Base-by-base conservation (phyloP, 192 early-diverging fungal species). In the Coemansia sp. region DNA sequence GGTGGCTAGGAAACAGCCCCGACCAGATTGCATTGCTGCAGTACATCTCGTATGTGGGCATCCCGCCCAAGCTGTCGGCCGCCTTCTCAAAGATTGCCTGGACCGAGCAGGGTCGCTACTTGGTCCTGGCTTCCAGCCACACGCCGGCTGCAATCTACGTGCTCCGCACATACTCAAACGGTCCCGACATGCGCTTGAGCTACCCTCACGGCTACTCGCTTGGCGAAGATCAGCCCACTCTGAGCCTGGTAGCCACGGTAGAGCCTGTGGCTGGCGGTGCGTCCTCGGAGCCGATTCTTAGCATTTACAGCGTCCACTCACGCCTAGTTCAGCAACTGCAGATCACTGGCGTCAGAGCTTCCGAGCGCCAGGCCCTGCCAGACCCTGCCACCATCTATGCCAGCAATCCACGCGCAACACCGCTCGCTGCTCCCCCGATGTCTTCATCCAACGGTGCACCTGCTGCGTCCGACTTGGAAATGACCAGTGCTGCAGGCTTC, bases 281-380 rank as follows among this genome's bases (percentile, higher is more conserved):
- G 1, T 0, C 33, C 3, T n/a, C 47, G 17, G 42, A 49, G 0
- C 14, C 53, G 1, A 43, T 26, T 15, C 52, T 72, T 37, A 72
- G 69, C 41, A 41, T 72, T 19, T 72, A 72, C 29, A 51, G 62
- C 45, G 69, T 72, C 15, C 69, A 72, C 28, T 59, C 61, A 35
- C 69, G 69, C 30, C 55, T 65, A 17, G 61, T 72, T 1, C 69
- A 72, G 39, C 69, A 72, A 58, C 50, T 72, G 9, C 69, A 72
- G 50, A 65, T 72, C 9, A 7, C 44, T 14, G 54, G 41, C 9
- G 24, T 65, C 18, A 46, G 36, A 6, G 15, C 62, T 10, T 50
- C 50, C 2, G 54, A 65, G 25, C 14, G 47, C 19, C 47, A 72
- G 34, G n/a, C 8, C 0, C 27, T 72, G 18, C 34, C 50, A 3